These are phyloP conservation scores for Xylariaceae sp. DNA, from an alignment of 2,329 filamentous ascomycete genomes.

Conservation along the genomic window DNA sequence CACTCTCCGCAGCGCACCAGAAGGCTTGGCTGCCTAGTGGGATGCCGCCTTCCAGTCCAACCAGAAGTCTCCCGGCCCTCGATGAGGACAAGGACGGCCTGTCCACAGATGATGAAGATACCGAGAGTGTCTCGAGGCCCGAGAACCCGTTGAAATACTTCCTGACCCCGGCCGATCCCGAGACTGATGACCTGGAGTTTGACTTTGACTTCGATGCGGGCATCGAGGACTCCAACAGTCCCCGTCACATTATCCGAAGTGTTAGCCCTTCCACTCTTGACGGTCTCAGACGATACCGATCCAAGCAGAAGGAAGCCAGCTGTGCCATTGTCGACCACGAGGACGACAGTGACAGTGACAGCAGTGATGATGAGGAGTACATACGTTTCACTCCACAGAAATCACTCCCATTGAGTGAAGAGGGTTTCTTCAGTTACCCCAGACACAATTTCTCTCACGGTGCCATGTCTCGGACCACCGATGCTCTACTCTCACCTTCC, in stretches of 20 bases:
- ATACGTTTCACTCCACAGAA: constrained; percentile 42
- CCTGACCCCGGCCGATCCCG: constrained; percentile 44
- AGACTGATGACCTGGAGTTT: constrained; percentile 40
- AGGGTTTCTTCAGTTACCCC: constrained; percentile 38
- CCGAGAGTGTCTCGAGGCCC: constrained; percentile 38
- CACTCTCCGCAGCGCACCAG: constrained; percentile 33
- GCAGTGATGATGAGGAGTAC: constrained; percentile 38
- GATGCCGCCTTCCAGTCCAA: constrained; percentile 47
- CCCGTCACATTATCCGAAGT: constrained; percentile 45
- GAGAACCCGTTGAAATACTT: constrained; percentile 53
- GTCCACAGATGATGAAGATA: constrained; percentile 41
- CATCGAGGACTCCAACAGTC: constrained; percentile 47
- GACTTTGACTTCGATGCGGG: constrained; percentile 52
- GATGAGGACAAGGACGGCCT: constrained; percentile 39
- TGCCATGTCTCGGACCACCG: constrained; percentile 28
- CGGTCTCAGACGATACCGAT: constrained; percentile 43
- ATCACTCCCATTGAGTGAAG: constrained; percentile 39
- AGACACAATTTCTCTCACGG: constrained; percentile 31
- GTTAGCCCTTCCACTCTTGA: constrained; percentile 53
- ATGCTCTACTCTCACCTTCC: constrained; percentile 32
- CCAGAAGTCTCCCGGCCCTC: constrained; percentile 41
- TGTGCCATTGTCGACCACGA: constrained; percentile 40
- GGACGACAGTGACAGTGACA: constrained; percentile 38
- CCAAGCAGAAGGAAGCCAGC: constrained; percentile 37
- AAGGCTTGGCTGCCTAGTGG: constrained; percentile 34